Evolutionary conservation across 2,329 filamentous ascomycete species (phyloP).

Genomic region (Rutstroemia sp.): DNA sequence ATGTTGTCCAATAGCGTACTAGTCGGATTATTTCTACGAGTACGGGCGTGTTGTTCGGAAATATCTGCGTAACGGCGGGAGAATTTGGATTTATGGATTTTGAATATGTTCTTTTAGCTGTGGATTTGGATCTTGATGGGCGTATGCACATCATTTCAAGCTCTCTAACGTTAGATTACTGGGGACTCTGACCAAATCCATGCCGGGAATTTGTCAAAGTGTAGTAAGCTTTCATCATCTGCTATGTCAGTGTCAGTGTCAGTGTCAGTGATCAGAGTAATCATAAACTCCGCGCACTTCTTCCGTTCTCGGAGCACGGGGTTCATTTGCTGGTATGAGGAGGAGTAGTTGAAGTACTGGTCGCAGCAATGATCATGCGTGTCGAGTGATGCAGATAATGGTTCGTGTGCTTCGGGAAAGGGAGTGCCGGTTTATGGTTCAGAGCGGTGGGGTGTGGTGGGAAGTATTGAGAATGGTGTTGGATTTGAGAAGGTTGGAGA

Average conservation of each 20-base stretch:
- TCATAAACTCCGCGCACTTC: not conserved
- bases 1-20: too few species aligned
- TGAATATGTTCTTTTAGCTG: too few species aligned
- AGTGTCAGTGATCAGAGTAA: too few species aligned
- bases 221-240: not conserved
- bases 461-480: constrained; percentile 38
- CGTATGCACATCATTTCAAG: too few species aligned
- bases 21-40: too few species aligned
- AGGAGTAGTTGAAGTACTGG: constrained; percentile 28
- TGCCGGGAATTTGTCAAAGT: not conserved
- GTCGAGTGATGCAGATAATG: constrained; percentile 17
- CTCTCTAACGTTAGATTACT: too few species aligned
- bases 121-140: too few species aligned
- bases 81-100: too few species aligned
- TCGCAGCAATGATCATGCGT: constrained; percentile 18
- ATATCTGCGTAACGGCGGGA: too few species aligned
- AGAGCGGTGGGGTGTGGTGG: constrained; percentile 35
- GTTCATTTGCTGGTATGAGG: constrained; percentile 18
- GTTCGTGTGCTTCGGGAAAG: constrained; percentile 9
- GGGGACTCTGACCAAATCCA: too few species aligned
- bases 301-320: constrained; percentile 6
- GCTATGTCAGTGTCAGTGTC: too few species aligned
- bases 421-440: constrained; percentile 20
- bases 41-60: too few species aligned
- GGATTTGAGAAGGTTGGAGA: constrained; percentile 33